Evolutionary conservation across 768 basidiomycete genomes (phyloP).

Genomic region (Porpolomopsis calyptriformis): DNA sequence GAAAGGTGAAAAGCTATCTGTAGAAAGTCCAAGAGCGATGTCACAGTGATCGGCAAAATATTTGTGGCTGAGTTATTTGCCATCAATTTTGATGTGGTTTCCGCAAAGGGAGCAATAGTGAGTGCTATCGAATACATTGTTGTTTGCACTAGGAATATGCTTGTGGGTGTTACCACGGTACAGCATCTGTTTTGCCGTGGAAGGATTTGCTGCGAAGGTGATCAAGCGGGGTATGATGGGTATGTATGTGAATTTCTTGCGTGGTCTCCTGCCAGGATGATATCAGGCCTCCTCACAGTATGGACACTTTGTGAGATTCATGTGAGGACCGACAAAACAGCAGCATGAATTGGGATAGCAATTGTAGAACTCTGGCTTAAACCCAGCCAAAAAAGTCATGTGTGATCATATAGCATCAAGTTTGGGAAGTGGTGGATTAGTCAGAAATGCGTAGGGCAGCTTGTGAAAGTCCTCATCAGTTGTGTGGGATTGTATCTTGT

Average conservation of each 20-base stretch:
- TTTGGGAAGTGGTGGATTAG: constrained; percentile 6
- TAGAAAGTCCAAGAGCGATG: constrained; percentile 28
- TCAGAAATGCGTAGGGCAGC: constrained; percentile 17
- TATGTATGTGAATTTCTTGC: constrained; percentile 25
- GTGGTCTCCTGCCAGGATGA: constrained; percentile 13
- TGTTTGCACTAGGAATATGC: constrained; percentile 12
- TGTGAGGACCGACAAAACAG: constrained; percentile 25
- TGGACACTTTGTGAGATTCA: constrained; percentile 21
- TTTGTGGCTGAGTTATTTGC: constrained; percentile 12
- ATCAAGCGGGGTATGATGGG: constrained; percentile 29
- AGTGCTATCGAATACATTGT: constrained; percentile 25
- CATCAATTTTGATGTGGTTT: constrained; percentile 18
- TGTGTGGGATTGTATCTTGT: constrained; percentile 20
- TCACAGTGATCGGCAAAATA: constrained; percentile 27
- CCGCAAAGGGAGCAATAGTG: constrained; percentile 18
- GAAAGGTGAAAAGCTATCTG: constrained; percentile 29
- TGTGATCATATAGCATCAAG: constrained; percentile 14
- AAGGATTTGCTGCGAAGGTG: constrained; percentile 14
- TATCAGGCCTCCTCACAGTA: constrained; percentile 24
- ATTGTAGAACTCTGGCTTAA: constrained; percentile 24
- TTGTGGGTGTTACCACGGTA: constrained; percentile 16
- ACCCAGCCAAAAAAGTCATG: constrained; percentile 21
- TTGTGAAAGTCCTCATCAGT: constrained; percentile 18
- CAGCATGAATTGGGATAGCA: constrained; percentile 35
- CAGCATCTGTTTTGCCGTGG: constrained; percentile 15